Conservation (phyloP, 2,329 filamentous ascomycete genomes). For the Fusarium albosuccineum region DNA sequence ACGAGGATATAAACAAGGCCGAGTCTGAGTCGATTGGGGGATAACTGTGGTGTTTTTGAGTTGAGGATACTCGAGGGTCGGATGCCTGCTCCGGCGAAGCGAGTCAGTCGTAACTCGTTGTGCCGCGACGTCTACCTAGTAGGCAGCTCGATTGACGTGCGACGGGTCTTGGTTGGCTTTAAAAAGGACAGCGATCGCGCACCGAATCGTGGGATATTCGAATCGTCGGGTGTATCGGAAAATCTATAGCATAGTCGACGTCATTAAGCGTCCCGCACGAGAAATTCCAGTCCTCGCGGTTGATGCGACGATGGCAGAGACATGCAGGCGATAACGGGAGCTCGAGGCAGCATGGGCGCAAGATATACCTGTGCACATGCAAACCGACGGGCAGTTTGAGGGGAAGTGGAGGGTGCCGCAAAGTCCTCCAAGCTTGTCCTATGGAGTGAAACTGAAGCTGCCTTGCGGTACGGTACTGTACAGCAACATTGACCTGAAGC, state of each 20-base stretch:
- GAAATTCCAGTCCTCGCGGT: constrained; percentile 27
- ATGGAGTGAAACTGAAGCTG: no score
- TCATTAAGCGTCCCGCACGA: constrained; percentile 37
- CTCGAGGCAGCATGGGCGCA: constrained; percentile 9
- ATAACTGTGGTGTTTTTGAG: not conserved
- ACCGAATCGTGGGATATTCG: constrained; percentile 14
- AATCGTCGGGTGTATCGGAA: constrained; percentile 29
- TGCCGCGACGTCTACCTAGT: not conserved
- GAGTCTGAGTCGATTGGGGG: not conserved
- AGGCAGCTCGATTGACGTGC: constrained; percentile 1
- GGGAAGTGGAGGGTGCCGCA: constrained; percentile 26
- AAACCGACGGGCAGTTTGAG: not conserved
- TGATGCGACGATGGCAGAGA: constrained; percentile 31
- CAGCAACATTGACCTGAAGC: constrained; percentile 12
- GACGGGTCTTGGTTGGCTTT: not conserved
- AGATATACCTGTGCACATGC: constrained; percentile 30
- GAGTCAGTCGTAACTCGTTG: no score
- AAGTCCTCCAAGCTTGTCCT: constrained; percentile 45
- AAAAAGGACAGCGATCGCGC: constrained; percentile 3
- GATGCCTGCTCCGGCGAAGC: not conserved
- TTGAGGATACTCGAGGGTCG: not conserved
- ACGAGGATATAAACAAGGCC: constrained; percentile 2
- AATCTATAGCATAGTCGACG: constrained; percentile 32
- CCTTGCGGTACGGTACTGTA: no score
- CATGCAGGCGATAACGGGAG: constrained; percentile 30